Conservation (phyloP, 2,329 filamentous ascomycete genomes). For the Nemania sp. region DNA sequence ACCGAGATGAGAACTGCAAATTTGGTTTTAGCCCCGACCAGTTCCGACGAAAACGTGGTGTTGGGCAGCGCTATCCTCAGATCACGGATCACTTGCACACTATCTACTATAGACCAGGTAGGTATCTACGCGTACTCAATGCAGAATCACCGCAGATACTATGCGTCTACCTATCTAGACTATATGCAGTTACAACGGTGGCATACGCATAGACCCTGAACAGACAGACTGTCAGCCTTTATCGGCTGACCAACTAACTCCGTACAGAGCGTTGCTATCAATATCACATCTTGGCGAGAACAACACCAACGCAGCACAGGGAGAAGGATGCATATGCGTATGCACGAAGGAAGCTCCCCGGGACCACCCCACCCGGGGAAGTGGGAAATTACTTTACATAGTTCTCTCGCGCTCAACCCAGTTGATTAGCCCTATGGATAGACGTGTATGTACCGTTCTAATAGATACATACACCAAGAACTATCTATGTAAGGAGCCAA, state of each 20-base stretch:
- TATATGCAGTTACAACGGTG: not conserved
- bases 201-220: not conserved
- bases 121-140: not conserved
- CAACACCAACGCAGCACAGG: not conserved
- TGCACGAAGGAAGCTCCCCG: conserved; percentile 22
- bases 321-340: conserved; percentile 18
- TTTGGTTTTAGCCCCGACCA: conserved; percentile 12
- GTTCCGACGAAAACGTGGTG: conserved; percentile 12
- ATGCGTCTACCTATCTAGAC: not conserved
- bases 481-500: not conserved
- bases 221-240: conserved; percentile 8
- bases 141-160: not conserved
- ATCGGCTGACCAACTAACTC: conserved; percentile 4
- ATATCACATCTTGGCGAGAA: conserved; percentile 31
- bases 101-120: not conserved
- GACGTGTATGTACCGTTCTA: not conserved
- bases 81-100: conserved; percentile 1
- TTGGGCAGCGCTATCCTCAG: conserved; percentile 21
- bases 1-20: conserved; percentile 15
- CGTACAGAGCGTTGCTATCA: conserved; percentile 6
- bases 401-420: not conserved
- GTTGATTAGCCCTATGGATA: conserved; percentile 11
- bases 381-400: conserved; percentile 18
- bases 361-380: conserved; percentile 26
- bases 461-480: too few relatives aligned